Conservation (phyloP, 2,329 filamentous ascomycete species). For the Aspergillus caelatus region DNA sequence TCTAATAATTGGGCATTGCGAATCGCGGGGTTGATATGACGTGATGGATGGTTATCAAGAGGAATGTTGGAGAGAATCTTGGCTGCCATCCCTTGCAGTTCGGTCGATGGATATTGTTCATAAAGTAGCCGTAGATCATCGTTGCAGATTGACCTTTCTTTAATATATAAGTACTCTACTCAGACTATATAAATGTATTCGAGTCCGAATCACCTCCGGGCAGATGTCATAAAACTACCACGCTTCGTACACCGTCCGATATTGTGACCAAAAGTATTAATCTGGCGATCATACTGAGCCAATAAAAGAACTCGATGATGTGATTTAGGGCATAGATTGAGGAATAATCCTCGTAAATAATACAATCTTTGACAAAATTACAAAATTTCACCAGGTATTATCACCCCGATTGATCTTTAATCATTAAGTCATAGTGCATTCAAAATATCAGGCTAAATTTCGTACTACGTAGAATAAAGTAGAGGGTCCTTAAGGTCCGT, state of each 20-base stretch:
- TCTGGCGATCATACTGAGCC: not conserved
- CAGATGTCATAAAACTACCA: not conserved
- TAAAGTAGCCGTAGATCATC: not conserved
- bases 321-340: conserved; percentile 10
- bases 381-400: not conserved
- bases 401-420: not conserved
- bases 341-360: not conserved
- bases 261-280: not conserved
- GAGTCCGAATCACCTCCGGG: not conserved
- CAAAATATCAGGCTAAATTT: not conserved
- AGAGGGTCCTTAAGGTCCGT: not conserved
- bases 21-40: conserved; percentile 37
- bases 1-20: conserved; percentile 25
- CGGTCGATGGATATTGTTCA: not conserved
- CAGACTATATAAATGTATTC: not conserved
- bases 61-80: not conserved
- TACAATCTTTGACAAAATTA: not conserved
- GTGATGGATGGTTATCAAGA: conserved; percentile 25
- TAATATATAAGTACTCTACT: not conserved
- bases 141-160: not conserved
- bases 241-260: not conserved
- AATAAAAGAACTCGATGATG: conserved; percentile 8
- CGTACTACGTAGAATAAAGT: not conserved
- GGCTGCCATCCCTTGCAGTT: not conserved
- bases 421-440: not conserved